phyloP scores from a whole-genome alignment of 2,329 filamentous ascomycete genomes.

The Alternaria solani region DNA sequence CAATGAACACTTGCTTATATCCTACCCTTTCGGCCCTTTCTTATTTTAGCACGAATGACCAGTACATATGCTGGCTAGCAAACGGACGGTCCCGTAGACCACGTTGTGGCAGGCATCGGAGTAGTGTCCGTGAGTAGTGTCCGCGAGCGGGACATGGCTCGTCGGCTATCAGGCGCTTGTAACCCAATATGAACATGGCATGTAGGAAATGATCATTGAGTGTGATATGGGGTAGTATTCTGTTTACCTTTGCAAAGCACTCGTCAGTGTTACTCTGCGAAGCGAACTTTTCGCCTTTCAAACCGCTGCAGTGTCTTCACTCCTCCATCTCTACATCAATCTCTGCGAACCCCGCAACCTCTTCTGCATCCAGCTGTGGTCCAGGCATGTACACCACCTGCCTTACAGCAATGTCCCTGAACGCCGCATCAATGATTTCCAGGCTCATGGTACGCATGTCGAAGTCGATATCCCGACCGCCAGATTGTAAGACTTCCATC shows the following conservation, averaged over 20 bases:
- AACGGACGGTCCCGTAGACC: not conserved
- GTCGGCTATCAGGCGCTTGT: not conserved
- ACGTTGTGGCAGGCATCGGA: not conserved
- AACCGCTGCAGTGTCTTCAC: not conserved
- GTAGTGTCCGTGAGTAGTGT: not conserved
- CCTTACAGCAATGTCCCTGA: conserved; percentile 5
- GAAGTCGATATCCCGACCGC: conserved; percentile 1
- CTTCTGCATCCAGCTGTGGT: not conserved
- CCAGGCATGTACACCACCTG: conserved; percentile 9
- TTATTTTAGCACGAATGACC: not conserved
- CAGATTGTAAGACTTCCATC: not conserved
- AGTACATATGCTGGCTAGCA: not conserved
- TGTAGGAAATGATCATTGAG: not conserved
- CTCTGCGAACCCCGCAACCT: not conserved
- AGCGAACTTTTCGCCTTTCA: not conserved
- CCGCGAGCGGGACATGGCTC: not conserved
- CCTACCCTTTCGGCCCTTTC: not conserved
- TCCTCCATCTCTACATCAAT: not conserved
- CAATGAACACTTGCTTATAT: not conserved
- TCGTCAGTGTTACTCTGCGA: not conserved
- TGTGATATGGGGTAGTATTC: not conserved
- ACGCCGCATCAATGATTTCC: conserved; percentile 7
- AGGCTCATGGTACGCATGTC: conserved; percentile 16
- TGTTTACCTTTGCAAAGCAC: not conserved
- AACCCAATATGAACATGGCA: not conserved